Conservation (phyloP, 768 basidiomycete genomes). For the Xerocomellus amylosporus region DNA sequence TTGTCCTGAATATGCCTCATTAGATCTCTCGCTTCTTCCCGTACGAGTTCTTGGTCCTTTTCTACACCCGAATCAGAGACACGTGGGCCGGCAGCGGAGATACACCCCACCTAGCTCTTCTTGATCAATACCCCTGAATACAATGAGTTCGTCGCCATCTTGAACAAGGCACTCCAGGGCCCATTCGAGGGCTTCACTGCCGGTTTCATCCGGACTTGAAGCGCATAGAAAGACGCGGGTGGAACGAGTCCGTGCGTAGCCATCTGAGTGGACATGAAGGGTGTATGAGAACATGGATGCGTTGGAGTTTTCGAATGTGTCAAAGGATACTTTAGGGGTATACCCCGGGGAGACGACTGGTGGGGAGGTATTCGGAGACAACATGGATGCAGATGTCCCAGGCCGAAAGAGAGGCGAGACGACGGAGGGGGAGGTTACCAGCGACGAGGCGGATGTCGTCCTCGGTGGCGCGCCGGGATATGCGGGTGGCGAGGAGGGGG, state of each 20-base stretch:
- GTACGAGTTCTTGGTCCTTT: slow-evolving; percentile 70
- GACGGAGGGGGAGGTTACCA: slow-evolving; percentile 18
- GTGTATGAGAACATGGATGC: slow-evolving; percentile 89
- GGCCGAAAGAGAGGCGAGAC: slow-evolving; percentile 17
- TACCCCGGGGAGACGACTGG: slow-evolving; percentile 33
- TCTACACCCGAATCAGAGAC: slow-evolving; percentile 37
- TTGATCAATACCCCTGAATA: slow-evolving; percentile 86
- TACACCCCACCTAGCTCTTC: slow-evolving; percentile 67
- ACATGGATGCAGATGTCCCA: slow-evolving; percentile 13
- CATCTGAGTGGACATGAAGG: slow-evolving; percentile 78
- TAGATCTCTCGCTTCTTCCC: slow-evolving; percentile 84
- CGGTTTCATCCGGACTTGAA: slow-evolving; percentile 84
- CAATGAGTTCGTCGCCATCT: slow-evolving; percentile 90
- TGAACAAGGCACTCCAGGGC: slow-evolving; percentile 78
- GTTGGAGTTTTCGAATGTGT: slow-evolving; percentile 80
- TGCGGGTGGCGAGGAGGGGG: slow-evolving; percentile 26
- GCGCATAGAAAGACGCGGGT: slow-evolving; percentile 92
- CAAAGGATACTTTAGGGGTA: slow-evolving; percentile 65
- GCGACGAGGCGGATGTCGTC: slow-evolving; percentile 19
- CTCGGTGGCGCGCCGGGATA: slow-evolving; percentile 12
- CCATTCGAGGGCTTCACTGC: slow-evolving; percentile 89
- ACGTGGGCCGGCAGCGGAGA: background rate
- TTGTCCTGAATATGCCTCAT: slow-evolving; percentile 79
- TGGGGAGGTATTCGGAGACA: slow-evolving; percentile 13
- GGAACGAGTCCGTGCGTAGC: slow-evolving; percentile 68